Base-by-base conservation (phyloP, 495 filamentous ascomycete species). In the Glonium stellatum region DNA sequence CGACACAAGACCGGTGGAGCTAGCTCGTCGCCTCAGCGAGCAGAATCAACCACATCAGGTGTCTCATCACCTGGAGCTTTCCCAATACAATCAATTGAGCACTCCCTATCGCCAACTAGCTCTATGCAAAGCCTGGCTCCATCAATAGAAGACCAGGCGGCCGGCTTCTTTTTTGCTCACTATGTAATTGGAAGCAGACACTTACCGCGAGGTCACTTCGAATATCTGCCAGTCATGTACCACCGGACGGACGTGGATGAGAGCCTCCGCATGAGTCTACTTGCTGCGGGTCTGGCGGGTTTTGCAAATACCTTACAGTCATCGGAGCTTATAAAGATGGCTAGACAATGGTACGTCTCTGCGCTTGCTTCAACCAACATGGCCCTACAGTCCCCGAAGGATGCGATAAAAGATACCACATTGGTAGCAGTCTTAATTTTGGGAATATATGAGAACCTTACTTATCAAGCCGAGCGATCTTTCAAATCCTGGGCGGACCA, bases 401-500 rank as follows among this genome's bases (percentile, higher is more conserved):
- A 19, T 19, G 44, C 44, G 18, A 48, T 9, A 22, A 15, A 19
- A 22, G 44, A 48, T 48, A 18, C 6, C 18, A 48, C 44, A 48
- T 15, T 48, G 22, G 8, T 48, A 18, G 44, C 22, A 9, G 44
- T 48, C 1, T 48, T 48, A 22, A 9, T 48, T 18, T 22, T 48
- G 8, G 44, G 44, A 1, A 18, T 48, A 48, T 48, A 48, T n/a
- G 44, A 48, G 27, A 31, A 31, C 6, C 27, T 64, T 27, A 55
- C 39, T 6, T 59, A 35, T 23, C 25, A 56, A 48, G 46, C 19
- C 19, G 57, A 64, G 34, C 39, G 58, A n/a, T 61, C 64, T 18
- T 25, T 61, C 18, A 55, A 57, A 42, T 46, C 53, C 5, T 67
- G 64, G 60, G 21, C 25, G 5, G 54, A 34, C 15, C 64, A 67